Evolutionary conservation across 2,329 filamentous ascomycete genomes (phyloP), one percentile per base, ranked within the genome.

Genomic region (Cytospora paraplurivora): DNA sequence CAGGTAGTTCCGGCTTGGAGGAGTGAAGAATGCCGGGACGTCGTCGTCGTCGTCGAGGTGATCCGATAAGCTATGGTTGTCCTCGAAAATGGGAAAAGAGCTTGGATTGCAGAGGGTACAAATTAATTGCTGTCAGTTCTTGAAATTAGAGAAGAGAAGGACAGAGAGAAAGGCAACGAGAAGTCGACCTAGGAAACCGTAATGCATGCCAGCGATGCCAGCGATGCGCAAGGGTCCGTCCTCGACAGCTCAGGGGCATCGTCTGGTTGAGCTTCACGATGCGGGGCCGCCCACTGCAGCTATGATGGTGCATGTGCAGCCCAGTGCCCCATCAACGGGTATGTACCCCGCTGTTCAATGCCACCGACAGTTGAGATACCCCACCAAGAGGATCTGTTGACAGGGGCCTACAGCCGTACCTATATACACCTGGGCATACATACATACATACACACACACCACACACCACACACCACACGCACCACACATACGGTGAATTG

Each of bases 261-360:
- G 41, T 15, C 10, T n/a, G 44, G 50, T 55, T 49, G 49, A 49
- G 32, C 62, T 38, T 61, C 52, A 50, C 21, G 57, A 55, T 63
- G 57, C 57, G 57, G 62, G 56, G 62, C 51, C 32, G 32, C 38
- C 38, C 35, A 33, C 33, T 19, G 38, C 10, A 52, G 32, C 27
- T 27, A 27, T 27, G 27, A 27, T 27, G 4, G 27, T 27, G 27
- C 27, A 27, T 27, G 27, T 27, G 27, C 27, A 27, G 27, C 27
- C 27, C 27, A 27, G 27, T 27, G 27, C 27, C 27, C 27, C 27
- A 27, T 27, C 27, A 4, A 27, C 27, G 27, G 27, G 27, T 27
- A 27, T 27, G 27, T 60, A 61, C 62, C 62, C 62, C 62, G 62
- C 62, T 61, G 47, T 64, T 37, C 15, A n/a, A 32, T 50, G 33